Evolutionary conservation across 768 basidiomycete species (phyloP).

Genomic region (Termitomyces eurrhizus): DNA sequence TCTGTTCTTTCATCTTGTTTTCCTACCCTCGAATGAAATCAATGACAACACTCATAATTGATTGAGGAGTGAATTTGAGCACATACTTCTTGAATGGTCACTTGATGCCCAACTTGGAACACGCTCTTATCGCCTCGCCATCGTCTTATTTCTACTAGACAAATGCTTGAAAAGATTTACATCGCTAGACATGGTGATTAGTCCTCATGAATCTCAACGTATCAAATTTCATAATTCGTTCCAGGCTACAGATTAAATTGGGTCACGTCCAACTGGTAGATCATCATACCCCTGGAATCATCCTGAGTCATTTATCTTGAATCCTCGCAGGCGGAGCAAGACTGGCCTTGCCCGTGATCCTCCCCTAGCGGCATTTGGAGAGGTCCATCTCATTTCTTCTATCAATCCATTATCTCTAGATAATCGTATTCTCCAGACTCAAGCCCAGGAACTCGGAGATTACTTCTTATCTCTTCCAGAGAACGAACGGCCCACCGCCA

Average conservation of each 20-base stretch:
- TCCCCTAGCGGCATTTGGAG: conserved; percentile 68
- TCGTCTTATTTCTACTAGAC: neutral
- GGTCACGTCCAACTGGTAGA: conserved; percentile 62
- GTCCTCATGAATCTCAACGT: neutral
- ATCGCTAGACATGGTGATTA: conserved; percentile 62
- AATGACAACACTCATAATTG: conserved; percentile 19
- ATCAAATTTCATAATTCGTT: neutral
- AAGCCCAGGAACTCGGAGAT: conserved; percentile 69
- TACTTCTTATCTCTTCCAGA: conserved; percentile 63
- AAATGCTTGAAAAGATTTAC: conserved; percentile 61
- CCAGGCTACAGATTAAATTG: conserved; percentile 76
- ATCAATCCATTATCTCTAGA: neutral
- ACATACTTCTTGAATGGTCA: neutral
- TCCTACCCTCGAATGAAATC: conserved; percentile 23
- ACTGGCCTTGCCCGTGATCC: conserved; percentile 73
- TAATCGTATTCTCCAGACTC: conserved; percentile 36
- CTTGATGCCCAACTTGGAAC: conserved; percentile 2
- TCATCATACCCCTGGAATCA: neutral
- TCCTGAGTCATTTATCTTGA: conserved; percentile 8
- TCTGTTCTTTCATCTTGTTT: conserved; percentile 20
- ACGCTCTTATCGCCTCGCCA: neutral
- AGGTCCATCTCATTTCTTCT: conserved; percentile 32
- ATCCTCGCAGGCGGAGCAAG: conserved; percentile 46
- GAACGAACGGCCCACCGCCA: conserved; percentile 66
- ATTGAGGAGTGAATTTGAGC: neutral